Conservation (phyloP, 768 basidiomycete species). For the Clitopilus passeckerianus region DNA sequence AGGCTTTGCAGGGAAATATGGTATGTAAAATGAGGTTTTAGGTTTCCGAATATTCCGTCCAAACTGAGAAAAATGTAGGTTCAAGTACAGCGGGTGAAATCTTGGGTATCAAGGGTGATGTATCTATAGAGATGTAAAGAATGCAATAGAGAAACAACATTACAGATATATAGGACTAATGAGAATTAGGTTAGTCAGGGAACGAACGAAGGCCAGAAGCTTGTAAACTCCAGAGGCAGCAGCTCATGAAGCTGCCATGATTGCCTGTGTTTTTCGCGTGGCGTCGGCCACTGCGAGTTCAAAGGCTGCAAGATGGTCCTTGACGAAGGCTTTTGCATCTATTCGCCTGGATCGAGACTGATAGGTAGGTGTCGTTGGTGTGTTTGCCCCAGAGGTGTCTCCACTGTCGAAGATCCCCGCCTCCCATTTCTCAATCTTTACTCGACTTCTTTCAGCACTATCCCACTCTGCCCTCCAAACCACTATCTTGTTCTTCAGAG, state of each 20-base stretch:
- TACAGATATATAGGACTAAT: conserved; percentile 20
- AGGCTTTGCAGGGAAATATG: conserved; percentile 37
- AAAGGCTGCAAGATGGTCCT: conserved; percentile 75
- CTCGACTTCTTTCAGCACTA: conserved; percentile 74
- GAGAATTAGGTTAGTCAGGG: conserved; percentile 23
- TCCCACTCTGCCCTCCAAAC: conserved; percentile 83
- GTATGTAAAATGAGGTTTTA: conserved; percentile 17
- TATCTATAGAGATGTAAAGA: conserved; percentile 17
- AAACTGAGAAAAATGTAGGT: conserved; percentile 32
- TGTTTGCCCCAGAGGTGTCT: conserved; percentile 17
- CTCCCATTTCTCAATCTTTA: conserved; percentile 80
- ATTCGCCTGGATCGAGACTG: conserved; percentile 33
- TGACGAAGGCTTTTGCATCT: conserved; percentile 69
- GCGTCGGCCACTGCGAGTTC: conserved; percentile 70
- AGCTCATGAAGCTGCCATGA: conserved; percentile 62
- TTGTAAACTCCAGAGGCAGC: background rate
- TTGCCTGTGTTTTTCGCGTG: conserved; percentile 70
- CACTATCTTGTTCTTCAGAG: conserved; percentile 77
- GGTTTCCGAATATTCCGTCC: conserved; percentile 7
- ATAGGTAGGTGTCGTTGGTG: conserved; percentile 23
- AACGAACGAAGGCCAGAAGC: conserved; percentile 9
- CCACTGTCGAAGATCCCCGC: conserved; percentile 46
- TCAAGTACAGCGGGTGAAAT: conserved; percentile 51
- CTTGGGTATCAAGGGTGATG: conserved; percentile 1
- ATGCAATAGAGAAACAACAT: conserved; percentile 20